Base-by-base conservation (phyloP, 1,284 basidiomycete species). In the Trametes pubescens region DNA sequence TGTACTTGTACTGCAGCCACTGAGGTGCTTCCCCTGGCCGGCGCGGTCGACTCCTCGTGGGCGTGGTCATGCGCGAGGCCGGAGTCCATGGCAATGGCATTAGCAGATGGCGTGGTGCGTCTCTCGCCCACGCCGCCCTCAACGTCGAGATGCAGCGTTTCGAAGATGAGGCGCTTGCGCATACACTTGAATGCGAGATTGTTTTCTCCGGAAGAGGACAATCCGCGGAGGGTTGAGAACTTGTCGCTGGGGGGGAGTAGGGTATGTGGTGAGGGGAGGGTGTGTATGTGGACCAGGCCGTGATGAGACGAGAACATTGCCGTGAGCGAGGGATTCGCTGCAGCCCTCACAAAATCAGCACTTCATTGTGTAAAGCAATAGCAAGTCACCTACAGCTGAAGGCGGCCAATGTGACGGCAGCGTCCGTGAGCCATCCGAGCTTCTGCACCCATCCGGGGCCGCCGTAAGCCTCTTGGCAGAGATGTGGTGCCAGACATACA, bases 181-280 rank as follows among this genome's bases (percentile, higher is more conserved):
- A 91, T 96, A 71, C 95, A 93, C 75, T 92, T 94, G 85, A 99
- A 99, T 7, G 93, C 95, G 18, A 99, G 84, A 72, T 99, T 98
- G 77, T 99, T 98, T 77, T 98, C 95, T 29, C 81, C 81, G 52
- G 81, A 85, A 52, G 85, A 82, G 2, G 82, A 82, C 49, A 94
- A 78, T 11, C 93, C 94, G 18, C 93, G 89, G 49, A 97, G 81
- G 4, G 84, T 83, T 21, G 92, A 96, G 68, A 86, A 88, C 71
- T 84, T 89, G 73, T 91, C 91, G 69, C 89, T 93, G 4, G 91
- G 87, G 2, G 93, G 82, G 51, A 90, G 79, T 48, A 93, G 81
- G 24, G 87, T 88, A 59, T 88, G 85, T 1, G 87, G 86, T 4
- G 86, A 80, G 2, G 95, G 94, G 34, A 96, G 81, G 13, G 85